phyloP scores from a whole-genome alignment of 2,329 filamentous ascomycete species.

The Zelopaecilomyces penicillatus region DNA sequence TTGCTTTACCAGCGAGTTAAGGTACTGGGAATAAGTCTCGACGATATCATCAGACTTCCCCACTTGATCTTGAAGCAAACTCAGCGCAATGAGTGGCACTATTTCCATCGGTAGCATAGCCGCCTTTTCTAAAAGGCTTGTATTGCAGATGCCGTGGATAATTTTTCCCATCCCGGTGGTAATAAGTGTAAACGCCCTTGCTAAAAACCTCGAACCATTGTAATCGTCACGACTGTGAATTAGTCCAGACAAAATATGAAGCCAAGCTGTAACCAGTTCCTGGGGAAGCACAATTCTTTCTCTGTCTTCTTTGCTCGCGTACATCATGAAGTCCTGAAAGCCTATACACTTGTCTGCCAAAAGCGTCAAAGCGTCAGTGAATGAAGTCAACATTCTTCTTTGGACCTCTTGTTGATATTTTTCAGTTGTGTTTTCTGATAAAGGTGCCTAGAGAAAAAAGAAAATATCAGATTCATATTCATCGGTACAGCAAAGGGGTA shows the following conservation, averaged over 20 bases:
- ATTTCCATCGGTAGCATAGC: conserved; percentile 35
- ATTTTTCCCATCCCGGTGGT: conserved; percentile 27
- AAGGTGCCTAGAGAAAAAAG: too few relatives aligned
- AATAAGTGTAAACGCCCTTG: conserved; percentile 22
- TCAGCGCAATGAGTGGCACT: conserved; percentile 29
- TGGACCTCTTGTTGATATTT: too few relatives aligned
- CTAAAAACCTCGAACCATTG: conserved; percentile 22
- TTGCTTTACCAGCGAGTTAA: conserved; percentile 30
- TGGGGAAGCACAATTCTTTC: conserved; percentile 25
- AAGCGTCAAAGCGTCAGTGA: too few relatives aligned
- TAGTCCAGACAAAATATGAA: conserved; percentile 31
- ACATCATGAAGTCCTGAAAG: conserved; percentile 20
- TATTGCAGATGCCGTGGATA: conserved; percentile 23
- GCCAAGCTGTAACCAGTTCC: conserved; percentile 32
- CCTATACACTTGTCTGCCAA: conserved; percentile 2
- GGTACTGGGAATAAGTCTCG: conserved; percentile 34
- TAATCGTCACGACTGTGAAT: conserved; percentile 14
- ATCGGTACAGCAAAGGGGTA: background rate
- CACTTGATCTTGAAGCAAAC: conserved; percentile 31
- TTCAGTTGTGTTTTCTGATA: too few relatives aligned
- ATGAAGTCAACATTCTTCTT: too few relatives aligned
- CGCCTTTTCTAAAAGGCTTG: conserved; percentile 25
- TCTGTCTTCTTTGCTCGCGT: conserved; percentile 19
- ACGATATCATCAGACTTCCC: conserved; percentile 29
- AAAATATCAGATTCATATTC: too few relatives aligned